phyloP scores from a whole-genome alignment of 768 basidiomycete species.

The Podaxis carcinomalis region DNA sequence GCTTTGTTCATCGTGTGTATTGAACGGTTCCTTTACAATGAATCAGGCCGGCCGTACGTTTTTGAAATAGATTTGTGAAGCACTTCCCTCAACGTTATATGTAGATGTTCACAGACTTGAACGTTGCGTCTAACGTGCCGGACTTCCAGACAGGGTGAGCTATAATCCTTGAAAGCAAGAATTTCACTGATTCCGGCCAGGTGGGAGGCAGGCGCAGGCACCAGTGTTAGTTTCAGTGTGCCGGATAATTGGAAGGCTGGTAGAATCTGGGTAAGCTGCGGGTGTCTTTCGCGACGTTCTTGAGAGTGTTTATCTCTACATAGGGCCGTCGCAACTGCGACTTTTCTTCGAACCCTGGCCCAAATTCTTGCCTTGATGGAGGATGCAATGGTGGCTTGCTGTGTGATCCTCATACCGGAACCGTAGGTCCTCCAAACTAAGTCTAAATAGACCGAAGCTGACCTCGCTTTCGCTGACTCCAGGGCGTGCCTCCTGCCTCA shows the following conservation, averaged over 20 bases:
- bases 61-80: not conserved
- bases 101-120: constrained; percentile 58
- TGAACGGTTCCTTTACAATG: not conserved
- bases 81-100: not conserved
- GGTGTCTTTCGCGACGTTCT: not conserved
- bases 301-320: not conserved
- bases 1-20: not conserved
- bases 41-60: constrained; percentile 34
- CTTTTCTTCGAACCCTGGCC: constrained; percentile 49
- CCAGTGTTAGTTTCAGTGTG: constrained; percentile 44
- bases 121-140: constrained; percentile 44
- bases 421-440: constrained; percentile 25
- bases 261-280: constrained; percentile 42
- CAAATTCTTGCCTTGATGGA: constrained; percentile 58
- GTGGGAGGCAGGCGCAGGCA: constrained; percentile 35
- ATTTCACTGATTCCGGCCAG: constrained; percentile 17
- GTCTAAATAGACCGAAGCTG: not conserved
- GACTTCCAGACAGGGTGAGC: constrained; percentile 41
- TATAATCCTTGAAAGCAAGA: not conserved
- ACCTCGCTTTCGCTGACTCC: not conserved
- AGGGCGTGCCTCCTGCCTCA: constrained; percentile 66
- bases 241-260: constrained; percentile 65
- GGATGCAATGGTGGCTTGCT: constrained; percentile 67
- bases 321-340: constrained; percentile 64
- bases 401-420: constrained; percentile 49